Evolutionary conservation across 306 rosid species (phyloP).

Genomic region (Coriaria nepalensis): DNA sequence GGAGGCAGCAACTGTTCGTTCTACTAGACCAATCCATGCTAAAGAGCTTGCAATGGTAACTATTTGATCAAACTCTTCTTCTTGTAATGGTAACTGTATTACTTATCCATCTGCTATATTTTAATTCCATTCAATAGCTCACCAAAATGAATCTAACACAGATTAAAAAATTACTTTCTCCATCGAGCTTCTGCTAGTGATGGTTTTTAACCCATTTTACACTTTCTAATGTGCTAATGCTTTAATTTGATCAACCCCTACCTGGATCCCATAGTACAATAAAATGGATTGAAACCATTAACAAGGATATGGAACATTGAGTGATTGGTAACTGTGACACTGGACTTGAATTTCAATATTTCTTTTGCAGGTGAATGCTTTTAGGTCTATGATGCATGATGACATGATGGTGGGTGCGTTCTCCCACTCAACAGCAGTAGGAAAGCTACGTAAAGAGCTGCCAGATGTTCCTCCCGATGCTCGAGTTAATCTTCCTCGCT

Average conservation of each 20-base stretch:
- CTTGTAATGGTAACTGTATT: no score
- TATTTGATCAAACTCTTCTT: neutral
- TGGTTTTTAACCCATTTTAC: no score
- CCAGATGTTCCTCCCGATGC: conserved; percentile 85
- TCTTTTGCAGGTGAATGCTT: conserved; percentile 77
- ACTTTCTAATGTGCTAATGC: no score
- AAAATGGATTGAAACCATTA: no score
- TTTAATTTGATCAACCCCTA: no score
- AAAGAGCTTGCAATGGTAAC: conserved; percentile 70
- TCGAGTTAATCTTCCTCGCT: conserved; percentile 63
- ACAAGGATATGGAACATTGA: neutral
- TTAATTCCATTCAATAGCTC: no score
- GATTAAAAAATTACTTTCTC: no score
- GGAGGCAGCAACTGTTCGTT: conserved; percentile 71
- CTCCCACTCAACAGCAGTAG: conserved; percentile 95
- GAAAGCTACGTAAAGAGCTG: conserved; percentile 78
- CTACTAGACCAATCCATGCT: conserved; percentile 77
- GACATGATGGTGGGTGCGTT: conserved; percentile 98
- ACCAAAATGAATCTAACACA: no score
- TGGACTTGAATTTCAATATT: neutral
- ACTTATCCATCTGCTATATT: no score
- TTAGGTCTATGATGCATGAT: conserved; percentile 76
- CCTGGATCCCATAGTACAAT: no score
- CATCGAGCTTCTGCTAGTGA: no score
- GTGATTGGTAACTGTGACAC: neutral